A percentile compares a stretch with the other conserved stretches of the same genome.
Evolutionary conservation across 805 yeast species (phyloP).

Genomic region (Hanseniaspora mollemarum): DNA sequence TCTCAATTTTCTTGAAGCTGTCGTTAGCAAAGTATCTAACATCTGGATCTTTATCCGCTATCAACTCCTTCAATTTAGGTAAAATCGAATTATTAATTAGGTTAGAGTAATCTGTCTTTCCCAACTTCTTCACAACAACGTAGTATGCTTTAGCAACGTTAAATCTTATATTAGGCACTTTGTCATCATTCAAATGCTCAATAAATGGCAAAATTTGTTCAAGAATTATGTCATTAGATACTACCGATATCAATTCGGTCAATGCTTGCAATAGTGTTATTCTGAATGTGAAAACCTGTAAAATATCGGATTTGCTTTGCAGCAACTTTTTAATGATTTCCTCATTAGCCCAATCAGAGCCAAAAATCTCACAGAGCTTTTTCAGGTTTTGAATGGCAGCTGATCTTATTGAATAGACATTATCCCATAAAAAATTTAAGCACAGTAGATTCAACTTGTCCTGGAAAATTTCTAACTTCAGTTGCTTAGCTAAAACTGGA

Average conservation of each 20-base stretch:
- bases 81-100: slow-evolving; percentile 42
- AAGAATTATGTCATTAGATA: slow-evolving; percentile 45
- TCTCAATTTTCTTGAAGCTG: slow-evolving; percentile 38
- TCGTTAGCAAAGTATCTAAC: slow-evolving; percentile 75
- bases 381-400: slow-evolving; percentile 84
- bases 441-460: slow-evolving; percentile 82
- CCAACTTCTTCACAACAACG: slow-evolving; percentile 45
- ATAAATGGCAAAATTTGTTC: slow-evolving; percentile 70
- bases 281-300: slow-evolving; percentile 73
- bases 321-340: slow-evolving; percentile 73
- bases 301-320: slow-evolving; percentile 31
- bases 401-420: slow-evolving; percentile 88
- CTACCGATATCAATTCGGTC: slow-evolving; percentile 67
- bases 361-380: slow-evolving; percentile 74
- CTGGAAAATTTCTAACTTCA: slow-evolving; percentile 87
- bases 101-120: slow-evolving; percentile 27
- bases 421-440: slow-evolving; percentile 98
- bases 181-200: slow-evolving; percentile 57
- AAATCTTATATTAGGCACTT: slow-evolving; percentile 90
- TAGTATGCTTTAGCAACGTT: slow-evolving; percentile 81
- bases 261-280: slow-evolving; percentile 82
- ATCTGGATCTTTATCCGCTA: slow-evolving; percentile 70
- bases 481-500: slow-evolving; percentile 85
- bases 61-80: slow-evolving; percentile 54
- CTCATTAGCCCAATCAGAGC: slow-evolving; percentile 82